Evolutionary conservation across 148 eudicot genomes (phyloP).

Genomic region (Vaccinium macrocarpon): DNA sequence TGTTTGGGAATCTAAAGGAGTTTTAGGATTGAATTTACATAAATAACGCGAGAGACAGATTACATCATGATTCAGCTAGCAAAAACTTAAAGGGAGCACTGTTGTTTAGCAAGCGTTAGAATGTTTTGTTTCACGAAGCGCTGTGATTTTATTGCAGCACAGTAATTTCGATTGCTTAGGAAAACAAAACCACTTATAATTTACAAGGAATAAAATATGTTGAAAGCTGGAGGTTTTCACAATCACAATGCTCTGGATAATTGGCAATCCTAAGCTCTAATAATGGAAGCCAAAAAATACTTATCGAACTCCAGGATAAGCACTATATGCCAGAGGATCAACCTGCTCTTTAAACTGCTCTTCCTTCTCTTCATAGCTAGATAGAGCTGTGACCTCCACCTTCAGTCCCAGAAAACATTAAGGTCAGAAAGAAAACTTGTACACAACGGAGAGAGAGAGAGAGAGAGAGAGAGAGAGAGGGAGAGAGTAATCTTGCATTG

Average conservation of each 20-base stretch:
- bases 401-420: not conserved
- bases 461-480: not conserved
- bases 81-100: not conserved
- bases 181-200: not conserved
- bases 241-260: not conserved
- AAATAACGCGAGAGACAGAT: not conserved
- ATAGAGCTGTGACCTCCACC: slow-evolving; percentile 95
- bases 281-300: not conserved
- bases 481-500: slow-evolving; percentile 56
- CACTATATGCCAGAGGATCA: not conserved
- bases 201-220: not conserved
- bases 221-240: not conserved
- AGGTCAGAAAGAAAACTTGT: slow-evolving; percentile 11
- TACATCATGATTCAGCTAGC: not conserved
- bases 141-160: not conserved
- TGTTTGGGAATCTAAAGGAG: not conserved
- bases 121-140: not conserved
- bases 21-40: not conserved
- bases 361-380: slow-evolving; percentile 96
- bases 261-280: not conserved
- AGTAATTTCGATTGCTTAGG: not conserved
- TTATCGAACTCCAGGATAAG: not conserved
- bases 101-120: not conserved
- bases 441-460: not conserved
- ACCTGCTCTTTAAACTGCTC: slow-evolving; percentile 97